A percentile compares a stretch with the other conserved stretches of the same genome.
phyloP scores from a whole-genome alignment of 1,284 basidiomycete genomes.

The Phaffia rhodozyma region DNA sequence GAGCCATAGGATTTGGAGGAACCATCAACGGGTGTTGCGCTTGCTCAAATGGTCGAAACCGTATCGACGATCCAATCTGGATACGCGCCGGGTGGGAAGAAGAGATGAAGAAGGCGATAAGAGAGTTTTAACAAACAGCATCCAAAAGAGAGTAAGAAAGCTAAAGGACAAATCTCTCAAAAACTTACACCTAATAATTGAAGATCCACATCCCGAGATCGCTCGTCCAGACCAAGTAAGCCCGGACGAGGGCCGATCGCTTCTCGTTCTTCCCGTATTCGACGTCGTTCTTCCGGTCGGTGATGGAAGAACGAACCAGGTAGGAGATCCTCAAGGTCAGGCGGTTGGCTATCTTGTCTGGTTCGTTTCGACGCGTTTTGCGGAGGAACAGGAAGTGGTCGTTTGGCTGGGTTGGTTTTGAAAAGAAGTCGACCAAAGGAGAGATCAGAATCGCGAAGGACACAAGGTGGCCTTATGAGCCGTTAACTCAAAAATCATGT shows the following conservation, averaged over 20 bases:
- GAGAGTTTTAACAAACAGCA: not conserved
- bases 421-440: not conserved
- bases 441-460: not conserved
- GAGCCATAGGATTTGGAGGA: conserved; percentile 17
- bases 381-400: conserved; percentile 9
- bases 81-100: conserved; percentile 20
- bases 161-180: not conserved
- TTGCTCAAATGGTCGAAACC: conserved; percentile 21
- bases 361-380: not conserved
- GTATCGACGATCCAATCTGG: conserved; percentile 41
- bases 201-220: conserved; percentile 7
- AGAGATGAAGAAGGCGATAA: conserved; percentile 36
- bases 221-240: conserved; percentile 11
- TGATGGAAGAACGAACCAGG: conserved; percentile 7
- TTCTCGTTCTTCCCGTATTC: conserved; percentile 13
- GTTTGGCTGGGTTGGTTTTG: conserved; percentile 1
- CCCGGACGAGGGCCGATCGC: conserved; percentile 15
- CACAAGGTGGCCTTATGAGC: not conserved
- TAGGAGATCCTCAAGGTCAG: conserved; percentile 12
- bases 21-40: conserved; percentile 14
- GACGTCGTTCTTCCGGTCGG: conserved; percentile 9
- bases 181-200: conserved; percentile 15
- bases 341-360: not conserved
- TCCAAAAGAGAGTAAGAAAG: not conserved
- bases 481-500: not conserved